phyloP scores from a whole-genome alignment of 805 yeast species.

The Tetrapisispora pingtungensis region DNA sequence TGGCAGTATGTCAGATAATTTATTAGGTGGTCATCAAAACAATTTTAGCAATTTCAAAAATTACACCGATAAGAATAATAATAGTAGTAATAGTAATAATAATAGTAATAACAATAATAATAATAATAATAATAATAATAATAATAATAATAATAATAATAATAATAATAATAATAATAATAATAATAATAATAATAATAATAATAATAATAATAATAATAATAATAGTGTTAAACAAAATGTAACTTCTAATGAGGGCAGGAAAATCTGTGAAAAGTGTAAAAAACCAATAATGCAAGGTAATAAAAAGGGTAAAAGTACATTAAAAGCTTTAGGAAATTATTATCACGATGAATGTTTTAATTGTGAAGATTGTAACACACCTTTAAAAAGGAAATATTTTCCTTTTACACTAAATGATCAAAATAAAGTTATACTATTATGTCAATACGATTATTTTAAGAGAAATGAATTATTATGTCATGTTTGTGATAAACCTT shows the following conservation, averaged over 20 bases:
- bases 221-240: not conserved
- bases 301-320: slow-evolving; percentile 19
- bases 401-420: slow-evolving; percentile 59
- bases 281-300: slow-evolving; percentile 51
- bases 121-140: not conserved
- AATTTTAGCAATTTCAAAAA: too few species aligned
- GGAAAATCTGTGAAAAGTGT: slow-evolving; percentile 44
- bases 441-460: slow-evolving; percentile 92
- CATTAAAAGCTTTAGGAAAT: slow-evolving; percentile 72
- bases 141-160: too few species aligned
- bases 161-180: not conserved
- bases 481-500: slow-evolving; percentile 69
- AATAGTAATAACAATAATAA: not conserved
- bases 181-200: not conserved
- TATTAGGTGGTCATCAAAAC: too few species aligned
- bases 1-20: not conserved
- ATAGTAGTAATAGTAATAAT: too few species aligned
- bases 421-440: slow-evolving; percentile 39
- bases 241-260: not conserved
- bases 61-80: too few species aligned
- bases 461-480: slow-evolving; percentile 79
- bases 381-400: slow-evolving; percentile 73
- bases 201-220: not conserved
- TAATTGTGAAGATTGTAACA: slow-evolving; percentile 74
- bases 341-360: slow-evolving; percentile 85